Percentiles rank a stretch among this genome's conserved stretches.
Evolutionary conservation across 1,284 basidiomycete genomes (phyloP).

Genomic region (Puccinia coronata): DNA sequence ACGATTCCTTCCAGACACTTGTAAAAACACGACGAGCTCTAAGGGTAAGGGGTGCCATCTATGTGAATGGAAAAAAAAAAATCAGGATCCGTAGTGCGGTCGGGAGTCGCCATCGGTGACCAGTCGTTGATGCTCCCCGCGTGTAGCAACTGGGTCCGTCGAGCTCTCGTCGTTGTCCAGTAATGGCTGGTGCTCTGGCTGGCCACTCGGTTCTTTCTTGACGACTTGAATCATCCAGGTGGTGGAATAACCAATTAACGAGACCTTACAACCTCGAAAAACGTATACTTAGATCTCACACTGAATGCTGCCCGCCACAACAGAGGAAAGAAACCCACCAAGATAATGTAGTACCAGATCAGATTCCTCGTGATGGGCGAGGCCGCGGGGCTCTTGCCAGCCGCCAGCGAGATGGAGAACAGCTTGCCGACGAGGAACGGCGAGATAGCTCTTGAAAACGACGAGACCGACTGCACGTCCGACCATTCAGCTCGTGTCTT

Average conservation of each 20-base stretch:
- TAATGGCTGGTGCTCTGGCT: not conserved
- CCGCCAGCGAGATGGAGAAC: conserved; percentile 8
- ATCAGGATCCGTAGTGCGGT: not conserved
- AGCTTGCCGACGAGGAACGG: conserved; percentile 10
- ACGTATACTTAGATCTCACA: too few species aligned
- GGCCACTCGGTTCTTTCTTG: not conserved
- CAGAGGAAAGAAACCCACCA: not conserved
- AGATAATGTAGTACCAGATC: conserved; percentile 3
- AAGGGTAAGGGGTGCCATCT: too few species aligned
- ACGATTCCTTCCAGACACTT: too few species aligned
- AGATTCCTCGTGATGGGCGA: not conserved
- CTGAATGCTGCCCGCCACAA: too few species aligned
- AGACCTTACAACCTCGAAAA: too few species aligned
- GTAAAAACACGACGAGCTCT: too few species aligned
- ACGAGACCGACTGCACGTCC: conserved; percentile 12
- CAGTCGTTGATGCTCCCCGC: not conserved
- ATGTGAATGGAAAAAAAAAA: not conserved
- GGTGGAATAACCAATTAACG: conserved; percentile 4
- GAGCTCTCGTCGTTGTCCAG: not conserved
- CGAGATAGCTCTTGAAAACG: conserved; percentile 7
- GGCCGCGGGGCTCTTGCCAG: not conserved
- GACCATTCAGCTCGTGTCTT: not conserved
- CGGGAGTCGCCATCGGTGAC: not conserved
- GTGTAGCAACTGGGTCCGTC: not conserved
- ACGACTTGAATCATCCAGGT: not conserved